Conservation (phyloP, 2,329 filamentous ascomycete species). For the Colletotrichum sidae region DNA sequence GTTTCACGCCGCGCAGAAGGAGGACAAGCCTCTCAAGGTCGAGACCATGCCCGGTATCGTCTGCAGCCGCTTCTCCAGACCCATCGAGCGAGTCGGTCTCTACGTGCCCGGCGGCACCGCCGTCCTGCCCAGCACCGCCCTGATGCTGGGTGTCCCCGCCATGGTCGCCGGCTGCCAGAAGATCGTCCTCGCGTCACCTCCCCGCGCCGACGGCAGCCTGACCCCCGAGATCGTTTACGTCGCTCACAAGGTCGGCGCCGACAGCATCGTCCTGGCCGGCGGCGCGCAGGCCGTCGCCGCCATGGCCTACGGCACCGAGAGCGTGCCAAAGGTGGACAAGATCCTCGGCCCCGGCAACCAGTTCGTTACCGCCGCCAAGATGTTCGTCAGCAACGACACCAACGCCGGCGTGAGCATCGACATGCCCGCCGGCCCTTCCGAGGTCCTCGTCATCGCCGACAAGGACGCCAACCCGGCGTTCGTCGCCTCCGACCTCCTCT, state of each 20-base stretch:
- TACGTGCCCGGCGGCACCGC: constrained; percentile 97
- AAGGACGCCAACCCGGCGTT: constrained; percentile 90
- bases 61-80: constrained; percentile 90
- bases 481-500: constrained; percentile 93
- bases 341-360: constrained; percentile 98
- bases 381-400: constrained; percentile 97
- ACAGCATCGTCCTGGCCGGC: constrained; percentile 94
- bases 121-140: constrained; percentile 94
- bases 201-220: constrained; percentile 87
- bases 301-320: constrained; percentile 97
- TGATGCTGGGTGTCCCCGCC: constrained; percentile 97
- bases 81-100: constrained; percentile 95
- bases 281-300: constrained; percentile 96
- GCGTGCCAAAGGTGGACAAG: constrained; percentile 96
- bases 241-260: constrained; percentile 95
- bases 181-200: constrained; percentile 93
- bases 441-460: constrained; percentile 96
- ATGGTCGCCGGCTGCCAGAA: constrained; percentile 97
- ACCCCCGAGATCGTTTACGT: constrained; percentile 98
- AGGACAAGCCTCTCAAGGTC: constrained; percentile 83
- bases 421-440: constrained; percentile 97
- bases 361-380: constrained; percentile 98
- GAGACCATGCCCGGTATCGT: constrained; percentile 98
- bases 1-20: constrained; percentile 93
- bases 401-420: constrained; percentile 96